These are phyloP conservation scores for Trametes pubescens DNA, from an alignment of 1,284 basidiomycete genomes.

Conservation along the genomic window DNA sequence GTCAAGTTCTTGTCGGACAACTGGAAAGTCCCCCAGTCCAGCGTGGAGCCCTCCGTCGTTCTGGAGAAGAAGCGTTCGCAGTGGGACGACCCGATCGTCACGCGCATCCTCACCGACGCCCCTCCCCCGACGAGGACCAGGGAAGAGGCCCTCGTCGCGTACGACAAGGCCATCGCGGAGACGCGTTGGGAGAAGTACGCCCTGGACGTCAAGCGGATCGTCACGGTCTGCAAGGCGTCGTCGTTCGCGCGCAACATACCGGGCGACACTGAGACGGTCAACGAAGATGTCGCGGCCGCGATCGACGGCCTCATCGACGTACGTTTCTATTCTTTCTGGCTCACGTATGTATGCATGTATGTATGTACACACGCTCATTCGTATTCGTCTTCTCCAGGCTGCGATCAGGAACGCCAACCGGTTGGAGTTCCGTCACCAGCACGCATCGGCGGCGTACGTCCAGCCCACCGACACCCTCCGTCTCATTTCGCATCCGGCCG, in stretches of 20 bases:
- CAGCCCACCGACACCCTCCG: not conserved
- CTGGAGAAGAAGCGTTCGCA: not conserved
- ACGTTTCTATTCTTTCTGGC: not conserved
- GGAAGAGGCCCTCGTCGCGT: too few relatives aligned
- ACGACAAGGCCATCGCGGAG: too few relatives aligned
- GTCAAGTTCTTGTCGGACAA: not conserved
- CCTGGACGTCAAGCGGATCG: not conserved
- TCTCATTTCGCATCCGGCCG: not conserved
- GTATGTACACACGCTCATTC: too few relatives aligned
- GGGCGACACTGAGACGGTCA: not conserved
- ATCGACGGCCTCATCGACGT: not conserved
- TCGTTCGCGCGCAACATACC: too few relatives aligned
- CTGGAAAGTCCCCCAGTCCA: not conserved
- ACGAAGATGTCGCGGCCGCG: not conserved
- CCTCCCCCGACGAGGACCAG: not conserved
- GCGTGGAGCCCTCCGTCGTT: too few relatives aligned
- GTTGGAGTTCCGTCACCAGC: not conserved
- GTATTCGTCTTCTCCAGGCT: not conserved
- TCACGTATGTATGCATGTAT: too few relatives aligned
- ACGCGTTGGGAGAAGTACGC: not conserved
- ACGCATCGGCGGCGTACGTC: not conserved
- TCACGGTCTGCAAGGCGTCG: not conserved
- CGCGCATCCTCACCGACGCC: not conserved
- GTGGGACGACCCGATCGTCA: not conserved
- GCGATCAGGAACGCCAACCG: not conserved